Percentiles rank a stretch among this genome's conserved stretches.
These are phyloP conservation scores for Phyllosticta paracitricarpa DNA, from an alignment of 2,329 filamentous ascomycete species.

Conservation along the genomic window DNA sequence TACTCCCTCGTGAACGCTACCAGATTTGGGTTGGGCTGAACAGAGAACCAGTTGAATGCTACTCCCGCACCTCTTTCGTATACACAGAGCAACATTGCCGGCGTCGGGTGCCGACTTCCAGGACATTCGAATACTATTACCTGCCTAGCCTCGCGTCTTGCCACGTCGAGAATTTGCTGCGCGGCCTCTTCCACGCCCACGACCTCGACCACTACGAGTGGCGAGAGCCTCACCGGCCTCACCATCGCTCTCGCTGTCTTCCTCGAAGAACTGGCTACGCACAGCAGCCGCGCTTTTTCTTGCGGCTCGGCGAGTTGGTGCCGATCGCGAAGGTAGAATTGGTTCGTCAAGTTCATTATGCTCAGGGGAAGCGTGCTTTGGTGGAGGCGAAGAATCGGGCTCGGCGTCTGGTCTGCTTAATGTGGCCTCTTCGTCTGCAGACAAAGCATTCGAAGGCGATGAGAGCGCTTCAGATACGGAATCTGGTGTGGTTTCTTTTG, in stretches of 20 bases:
- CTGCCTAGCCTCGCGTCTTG: not conserved
- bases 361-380: not conserved
- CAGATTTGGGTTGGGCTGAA: no score
- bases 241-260: not conserved
- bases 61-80: no score
- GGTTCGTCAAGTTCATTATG: not conserved
- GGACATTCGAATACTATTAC: no score
- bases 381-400: not conserved
- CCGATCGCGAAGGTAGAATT: not conserved
- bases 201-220: not conserved
- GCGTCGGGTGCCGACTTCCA: no score
- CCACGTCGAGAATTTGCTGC: not conserved
- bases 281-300: slow-evolving; percentile 11
- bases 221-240: not conserved
- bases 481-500: not conserved
- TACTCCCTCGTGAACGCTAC: no score
- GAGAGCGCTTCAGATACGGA: not conserved
- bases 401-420: not conserved
- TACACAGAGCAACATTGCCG: no score
- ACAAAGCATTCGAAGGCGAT: not conserved
- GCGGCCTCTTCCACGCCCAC: not conserved
- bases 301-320: slow-evolving; percentile 5
- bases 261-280: slow-evolving; percentile 12
- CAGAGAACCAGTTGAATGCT: no score
- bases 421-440: not conserved